A percentile compares a stretch with the other conserved stretches of the same genome.
Evolutionary conservation across 495 filamentous ascomycete species (phyloP).

Genomic region (Xylaria acuta): DNA sequence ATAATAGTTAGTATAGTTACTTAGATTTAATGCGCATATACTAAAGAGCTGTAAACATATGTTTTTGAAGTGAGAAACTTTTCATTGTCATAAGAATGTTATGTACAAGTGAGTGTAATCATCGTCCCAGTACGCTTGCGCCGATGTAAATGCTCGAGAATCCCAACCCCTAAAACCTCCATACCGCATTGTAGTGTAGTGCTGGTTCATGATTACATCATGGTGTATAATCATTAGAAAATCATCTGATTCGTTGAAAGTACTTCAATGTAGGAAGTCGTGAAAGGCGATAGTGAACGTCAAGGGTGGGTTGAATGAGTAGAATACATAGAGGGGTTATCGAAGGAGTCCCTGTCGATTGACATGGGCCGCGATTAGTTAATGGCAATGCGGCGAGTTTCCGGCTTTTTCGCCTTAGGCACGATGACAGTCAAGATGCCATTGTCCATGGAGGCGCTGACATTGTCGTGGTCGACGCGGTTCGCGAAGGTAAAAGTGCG

Average conservation of each 20-base stretch:
- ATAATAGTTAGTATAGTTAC: neutral
- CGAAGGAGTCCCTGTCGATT: neutral
- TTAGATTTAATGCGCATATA: too few species aligned
- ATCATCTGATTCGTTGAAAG: neutral
- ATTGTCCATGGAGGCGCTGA: conserved; percentile 77
- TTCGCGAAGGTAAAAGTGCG: conserved; percentile 79
- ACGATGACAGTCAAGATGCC: conserved; percentile 75
- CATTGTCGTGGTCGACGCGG: conserved; percentile 75
- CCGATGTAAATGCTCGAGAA: conserved; percentile 17
- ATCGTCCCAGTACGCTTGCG: neutral
- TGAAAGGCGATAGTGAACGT: conserved; percentile 2
- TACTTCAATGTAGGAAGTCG: neutral
- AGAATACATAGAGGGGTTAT: neutral
- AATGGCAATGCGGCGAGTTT: conserved; percentile 39
- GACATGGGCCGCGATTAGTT: conserved; percentile 27
- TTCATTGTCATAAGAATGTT: neutral
- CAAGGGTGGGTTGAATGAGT: neutral
- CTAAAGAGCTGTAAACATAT: neutral
- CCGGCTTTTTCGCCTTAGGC: conserved; percentile 71
- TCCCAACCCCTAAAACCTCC: neutral
- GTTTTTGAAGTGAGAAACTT: neutral
- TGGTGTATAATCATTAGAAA: neutral
- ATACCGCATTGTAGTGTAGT: neutral
- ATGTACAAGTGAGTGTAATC: neutral
- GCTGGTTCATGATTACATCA: neutral